Base-by-base conservation (phyloP, 352 stramenopile species). In the Hyaloperonospora brassicae region DNA sequence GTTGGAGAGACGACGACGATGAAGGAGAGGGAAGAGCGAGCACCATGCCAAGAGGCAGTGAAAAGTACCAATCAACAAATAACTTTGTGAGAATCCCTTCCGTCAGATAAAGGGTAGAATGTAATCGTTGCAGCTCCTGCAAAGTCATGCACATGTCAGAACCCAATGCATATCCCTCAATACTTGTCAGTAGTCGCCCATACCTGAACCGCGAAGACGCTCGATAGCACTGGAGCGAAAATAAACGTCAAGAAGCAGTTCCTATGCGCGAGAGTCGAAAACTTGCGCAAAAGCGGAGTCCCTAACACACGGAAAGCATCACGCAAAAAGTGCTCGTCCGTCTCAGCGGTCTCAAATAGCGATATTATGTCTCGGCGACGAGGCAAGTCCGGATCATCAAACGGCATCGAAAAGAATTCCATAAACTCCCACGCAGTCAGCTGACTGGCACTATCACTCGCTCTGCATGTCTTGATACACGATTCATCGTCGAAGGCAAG, bases 11-110 rank as follows among this genome's bases (percentile, higher is more conserved):
- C 25, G 80, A 93, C 41, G 78, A 89, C 22, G 73, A 59, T 12
- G 68, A 86, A 40, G 83, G 81, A 4, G 76, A 44, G 41, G 78
- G 74, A 13, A 93, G 68, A 4, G 72, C 57, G 12, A 93, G 57
- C 23, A 93, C 56, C 7, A 59, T 53, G 38, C 68, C 72, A 1
- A 89, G 61, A 39, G 83, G 79, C 17, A 91, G 69, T n/a, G 73
- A 73, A 49, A 87, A 91, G 47, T 76, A 93, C 83, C 83, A 93
- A 61, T 88, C 75, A 47, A 93, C 59, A 62, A 91, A 93, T 58
- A 89, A 46, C 50, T 36, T 46, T 17, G 73, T 76, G 24, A 83
- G 65, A 60, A 70, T 65, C 23, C 69, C 63, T 55, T 64, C 54
- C 4, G 68, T 67, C 39, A 91, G 62, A 48, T 89, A 85, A 35